A percentile compares a stretch with the other conserved stretches of the same genome.
Conservation (phyloP, 2,329 filamentous ascomycete genomes). For the Sporothrix schenckii region DNA sequence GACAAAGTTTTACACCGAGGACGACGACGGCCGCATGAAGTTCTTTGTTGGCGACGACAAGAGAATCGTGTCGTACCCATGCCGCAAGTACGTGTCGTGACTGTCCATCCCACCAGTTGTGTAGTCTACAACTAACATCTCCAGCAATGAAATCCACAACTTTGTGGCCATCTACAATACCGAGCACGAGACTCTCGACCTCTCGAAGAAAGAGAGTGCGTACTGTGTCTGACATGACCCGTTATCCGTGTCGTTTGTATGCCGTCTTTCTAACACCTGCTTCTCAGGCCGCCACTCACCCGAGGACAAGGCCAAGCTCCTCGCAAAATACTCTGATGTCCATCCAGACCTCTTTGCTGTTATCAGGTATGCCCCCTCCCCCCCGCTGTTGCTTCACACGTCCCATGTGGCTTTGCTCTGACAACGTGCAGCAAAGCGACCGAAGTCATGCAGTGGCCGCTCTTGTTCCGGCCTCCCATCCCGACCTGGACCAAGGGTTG, state of each 20-base stretch:
- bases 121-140: background rate
- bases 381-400: too few species aligned
- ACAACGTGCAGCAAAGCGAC: slow-evolving; percentile 11
- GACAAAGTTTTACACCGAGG: slow-evolving; percentile 13
- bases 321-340: slow-evolving; percentile 20
- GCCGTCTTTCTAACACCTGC: background rate
- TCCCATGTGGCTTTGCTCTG: background rate
- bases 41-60: slow-evolving; percentile 24
- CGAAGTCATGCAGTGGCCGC: slow-evolving; percentile 22
- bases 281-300: background rate
- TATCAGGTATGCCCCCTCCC: background rate
- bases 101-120: too few species aligned
- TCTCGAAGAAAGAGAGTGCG: slow-evolving; percentile 24
- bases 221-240: background rate
- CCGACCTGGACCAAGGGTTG: slow-evolving; percentile 18
- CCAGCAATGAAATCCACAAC: slow-evolving; percentile 18
- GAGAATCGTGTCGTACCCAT: slow-evolving; percentile 20
- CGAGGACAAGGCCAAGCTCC: slow-evolving; percentile 6
- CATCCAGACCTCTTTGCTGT: slow-evolving; percentile 20
- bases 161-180: slow-evolving; percentile 23
- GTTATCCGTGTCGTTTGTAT: background rate
- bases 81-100: slow-evolving; percentile 10
- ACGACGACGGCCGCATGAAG: slow-evolving; percentile 18
- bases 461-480: slow-evolving; percentile 12
- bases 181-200: slow-evolving; percentile 12